These are phyloP conservation scores for Naumovozyma dairenensis DNA, from an alignment of 805 yeast genomes.

Conservation along the genomic window DNA sequence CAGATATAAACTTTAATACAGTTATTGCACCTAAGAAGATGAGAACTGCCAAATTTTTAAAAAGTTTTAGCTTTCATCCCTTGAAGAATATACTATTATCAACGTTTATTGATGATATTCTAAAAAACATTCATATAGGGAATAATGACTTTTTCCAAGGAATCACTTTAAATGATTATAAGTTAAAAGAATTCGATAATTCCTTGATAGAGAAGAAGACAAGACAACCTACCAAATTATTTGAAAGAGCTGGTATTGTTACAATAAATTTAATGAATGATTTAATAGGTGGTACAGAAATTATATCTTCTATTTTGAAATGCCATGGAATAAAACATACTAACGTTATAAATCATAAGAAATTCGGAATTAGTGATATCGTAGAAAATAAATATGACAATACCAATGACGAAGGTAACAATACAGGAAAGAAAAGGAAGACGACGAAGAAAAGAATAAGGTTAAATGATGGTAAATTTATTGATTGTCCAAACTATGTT, in stretches of 20 bases:
- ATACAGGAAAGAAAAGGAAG: background rate
- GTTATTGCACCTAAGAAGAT: conserved; percentile 73
- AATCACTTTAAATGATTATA: conserved; percentile 18
- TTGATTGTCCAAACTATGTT: conserved; percentile 12
- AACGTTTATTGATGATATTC: conserved; percentile 38
- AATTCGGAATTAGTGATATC: conserved; percentile 13
- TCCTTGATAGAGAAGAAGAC: conserved; percentile 15
- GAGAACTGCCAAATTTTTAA: conserved; percentile 80
- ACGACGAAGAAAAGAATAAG: conserved; percentile 1
- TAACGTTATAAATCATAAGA: conserved; percentile 12
- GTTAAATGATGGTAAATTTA: background rate
- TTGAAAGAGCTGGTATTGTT: conserved; percentile 17
- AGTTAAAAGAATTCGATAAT: conserved; percentile 28
- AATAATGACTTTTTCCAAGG: conserved; percentile 7
- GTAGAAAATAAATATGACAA: conserved; percentile 7
- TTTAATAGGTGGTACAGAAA: conserved; percentile 22
- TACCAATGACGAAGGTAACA: conserved; percentile 1
- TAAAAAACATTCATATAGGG: conserved; percentile 25
- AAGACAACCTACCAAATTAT: conserved; percentile 13
- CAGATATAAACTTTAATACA: conserved; percentile 31
- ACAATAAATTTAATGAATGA: conserved; percentile 19
- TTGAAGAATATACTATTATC: conserved; percentile 46
- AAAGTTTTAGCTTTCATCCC: conserved; percentile 50
- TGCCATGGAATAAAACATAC: conserved; percentile 21
- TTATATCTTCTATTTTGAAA: conserved; percentile 18